Evolutionary conservation across 1,284 basidiomycete genomes (phyloP).

Genomic region (Papiliotrema flavescens): DNA sequence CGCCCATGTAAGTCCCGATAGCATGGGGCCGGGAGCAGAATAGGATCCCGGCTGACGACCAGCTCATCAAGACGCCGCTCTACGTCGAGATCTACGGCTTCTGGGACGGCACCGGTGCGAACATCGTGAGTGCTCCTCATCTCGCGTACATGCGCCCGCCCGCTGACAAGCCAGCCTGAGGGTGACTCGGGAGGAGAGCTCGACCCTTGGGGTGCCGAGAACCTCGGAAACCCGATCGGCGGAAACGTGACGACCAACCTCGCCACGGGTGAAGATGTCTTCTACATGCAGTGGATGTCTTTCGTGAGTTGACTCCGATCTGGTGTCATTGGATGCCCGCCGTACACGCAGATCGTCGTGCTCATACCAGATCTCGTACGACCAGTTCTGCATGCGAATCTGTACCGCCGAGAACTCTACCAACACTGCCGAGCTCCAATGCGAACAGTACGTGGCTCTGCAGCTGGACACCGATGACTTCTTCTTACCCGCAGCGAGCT

Average conservation of each 20-base stretch:
- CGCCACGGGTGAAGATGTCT: slow-evolving; percentile 50
- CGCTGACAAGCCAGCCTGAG: slow-evolving; percentile 39
- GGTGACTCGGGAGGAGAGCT: slow-evolving; percentile 51
- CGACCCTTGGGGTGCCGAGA: slow-evolving; percentile 48
- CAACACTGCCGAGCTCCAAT: slow-evolving; percentile 39
- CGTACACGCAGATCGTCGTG: not conserved
- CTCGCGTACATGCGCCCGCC: slow-evolving; percentile 8
- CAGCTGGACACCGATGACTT: too few relatives aligned
- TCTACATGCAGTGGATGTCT: slow-evolving; percentile 55
- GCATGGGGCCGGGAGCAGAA: not conserved
- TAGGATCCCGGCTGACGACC: not conserved
- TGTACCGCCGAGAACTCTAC: slow-evolving; percentile 45
- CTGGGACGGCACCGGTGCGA: slow-evolving; percentile 47
- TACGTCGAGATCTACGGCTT: slow-evolving; percentile 53
- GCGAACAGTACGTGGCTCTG: slow-evolving; percentile 29
- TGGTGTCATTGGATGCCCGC: too few relatives aligned
- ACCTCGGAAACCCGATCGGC: slow-evolving; percentile 52
- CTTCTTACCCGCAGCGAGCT: slow-evolving; percentile 20
- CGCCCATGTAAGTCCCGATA: slow-evolving; percentile 32
- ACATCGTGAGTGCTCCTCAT: slow-evolving; percentile 28
- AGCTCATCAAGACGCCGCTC: slow-evolving; percentile 43
- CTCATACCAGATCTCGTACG: slow-evolving; percentile 34
- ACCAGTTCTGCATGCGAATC: slow-evolving; percentile 50
- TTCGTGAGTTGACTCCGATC: slow-evolving; percentile 24
- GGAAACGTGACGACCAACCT: slow-evolving; percentile 49